Evolutionary conservation across 2,329 filamentous ascomycete species (phyloP).

Genomic region (Fusarium staphyleae): DNA sequence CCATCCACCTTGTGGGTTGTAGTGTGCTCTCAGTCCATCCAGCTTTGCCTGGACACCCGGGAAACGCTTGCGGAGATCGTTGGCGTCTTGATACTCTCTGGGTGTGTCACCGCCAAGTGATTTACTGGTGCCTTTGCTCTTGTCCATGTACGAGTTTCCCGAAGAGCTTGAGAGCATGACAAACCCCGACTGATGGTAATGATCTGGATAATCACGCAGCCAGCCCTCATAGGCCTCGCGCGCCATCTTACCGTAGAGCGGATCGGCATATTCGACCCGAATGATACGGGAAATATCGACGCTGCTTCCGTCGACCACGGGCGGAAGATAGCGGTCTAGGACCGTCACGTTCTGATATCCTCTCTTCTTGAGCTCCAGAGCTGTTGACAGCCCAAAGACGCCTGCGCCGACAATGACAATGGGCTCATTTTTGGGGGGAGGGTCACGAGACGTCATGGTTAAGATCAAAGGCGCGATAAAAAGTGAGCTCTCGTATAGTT

Average conservation of each 20-base stretch:
- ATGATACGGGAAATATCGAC: slow-evolving; percentile 53
- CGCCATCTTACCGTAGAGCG: slow-evolving; percentile 67
- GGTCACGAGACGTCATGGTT: slow-evolving; percentile 28
- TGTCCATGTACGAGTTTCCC: slow-evolving; percentile 35
- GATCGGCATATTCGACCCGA: slow-evolving; percentile 67
- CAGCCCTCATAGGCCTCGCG: slow-evolving; percentile 42
- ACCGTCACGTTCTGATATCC: slow-evolving; percentile 57
- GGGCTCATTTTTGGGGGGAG: slow-evolving; percentile 34
- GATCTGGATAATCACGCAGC: slow-evolving; percentile 38
- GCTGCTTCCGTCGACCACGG: slow-evolving; percentile 48
- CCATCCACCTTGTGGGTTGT: slow-evolving; percentile 45
- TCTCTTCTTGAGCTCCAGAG: slow-evolving; percentile 52
- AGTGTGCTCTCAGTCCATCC: slow-evolving; percentile 38
- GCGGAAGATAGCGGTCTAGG: slow-evolving; percentile 51
- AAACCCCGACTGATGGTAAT: slow-evolving; percentile 45
- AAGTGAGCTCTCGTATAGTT: no score
- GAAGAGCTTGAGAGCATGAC: slow-evolving; percentile 39
- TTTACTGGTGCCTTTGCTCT: slow-evolving; percentile 22
- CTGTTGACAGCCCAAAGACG: slow-evolving; percentile 59
- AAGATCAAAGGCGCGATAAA: no score
- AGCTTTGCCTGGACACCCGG: slow-evolving; percentile 33
- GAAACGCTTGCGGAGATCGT: slow-evolving; percentile 20
- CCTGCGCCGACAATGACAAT: slow-evolving; percentile 55
- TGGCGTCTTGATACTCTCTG: slow-evolving; percentile 39
- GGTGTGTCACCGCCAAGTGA: slow-evolving; percentile 27